Base-by-base conservation (phyloP, 2,329 filamentous ascomycete genomes). In the Aspergillus hortae region DNA sequence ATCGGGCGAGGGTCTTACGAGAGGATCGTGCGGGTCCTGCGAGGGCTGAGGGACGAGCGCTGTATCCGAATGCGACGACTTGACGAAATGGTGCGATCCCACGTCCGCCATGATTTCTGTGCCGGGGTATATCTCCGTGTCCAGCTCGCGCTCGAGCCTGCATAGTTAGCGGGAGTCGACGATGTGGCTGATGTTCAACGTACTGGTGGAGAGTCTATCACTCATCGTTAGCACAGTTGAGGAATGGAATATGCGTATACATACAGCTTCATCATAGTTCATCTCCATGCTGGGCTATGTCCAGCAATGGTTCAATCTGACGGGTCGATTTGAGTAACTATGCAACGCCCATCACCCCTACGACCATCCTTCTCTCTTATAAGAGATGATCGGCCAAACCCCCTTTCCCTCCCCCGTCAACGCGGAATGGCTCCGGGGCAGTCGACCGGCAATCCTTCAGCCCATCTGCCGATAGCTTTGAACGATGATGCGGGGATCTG, bases 31-130 rank as follows among this genome's bases (percentile, higher is more conserved):
- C 7, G 70, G 71, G 51, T 77, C 68, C 32, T 70, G 65, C 1
- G 74, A 77, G 5, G 78, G 78, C 55, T 80, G 78, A 23, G 78
- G 78, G 9, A 80, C 76, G n/a, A 81, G 67, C 14, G 79, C 77
- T 32, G 74, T 70, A 19, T 67, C 64, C 19, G 68, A 67, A 23
- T 63, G 61, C 17, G 66, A 64, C 60, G 70, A 65, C 54, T 85
- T 86, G 61, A 86, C 81, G 60, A 87, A 87, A 65, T 86, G 83
- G 66, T 85, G 81, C 1, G 73, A 71, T 17, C 81, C 82, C 35
- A 86, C 77, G 73, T 87, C 80, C 7, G 75, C 68, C 81, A 84
- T 84, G 61, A 83, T 74, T 65, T 83, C 80, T 4, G 81, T 84
- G 21, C 81, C 81, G 3, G 81, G 81, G 38, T 82, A 67, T 51